Conservation (phyloP, 2,329 filamentous ascomycete genomes). For the Phialophora macrospora region DNA sequence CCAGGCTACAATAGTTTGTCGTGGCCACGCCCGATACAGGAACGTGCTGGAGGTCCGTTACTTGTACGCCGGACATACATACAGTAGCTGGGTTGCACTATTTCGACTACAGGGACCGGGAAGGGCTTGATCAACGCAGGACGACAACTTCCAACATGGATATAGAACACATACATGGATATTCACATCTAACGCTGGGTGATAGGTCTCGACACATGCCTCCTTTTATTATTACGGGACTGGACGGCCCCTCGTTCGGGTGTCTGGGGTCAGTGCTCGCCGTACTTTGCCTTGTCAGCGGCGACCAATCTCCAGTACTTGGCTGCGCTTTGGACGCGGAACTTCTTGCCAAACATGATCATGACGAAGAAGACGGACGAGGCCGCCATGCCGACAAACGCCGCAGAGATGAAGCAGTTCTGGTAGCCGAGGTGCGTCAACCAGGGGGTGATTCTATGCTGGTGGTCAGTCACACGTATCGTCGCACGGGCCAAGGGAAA, state of each 20-base stretch:
- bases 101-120: too few species aligned
- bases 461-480: slow-evolving; percentile 46
- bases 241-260: too few species aligned
- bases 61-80: too few species aligned
- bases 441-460: slow-evolving; percentile 56
- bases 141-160: too few species aligned
- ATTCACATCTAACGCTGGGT: not conserved
- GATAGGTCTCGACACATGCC: not conserved
- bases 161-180: not conserved
- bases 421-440: slow-evolving; percentile 49
- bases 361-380: slow-evolving; percentile 48
- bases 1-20: not conserved
- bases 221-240: not conserved
- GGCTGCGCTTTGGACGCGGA: slow-evolving; percentile 43
- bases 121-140: too few species aligned
- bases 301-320: slow-evolving; percentile 47
- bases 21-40: not conserved
- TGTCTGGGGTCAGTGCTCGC: slow-evolving; percentile 1
- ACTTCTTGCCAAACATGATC: slow-evolving; percentile 47
- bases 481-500: not conserved
- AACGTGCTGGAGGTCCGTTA: too few species aligned
- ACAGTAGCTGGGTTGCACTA: too few species aligned
- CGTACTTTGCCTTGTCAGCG: slow-evolving; percentile 13
- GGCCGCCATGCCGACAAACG: slow-evolving; percentile 47
- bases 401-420: slow-evolving; percentile 48